A percentile compares a stretch with the other conserved stretches of the same genome.
These are phyloP conservation scores for Saccharomycopsis oosterbeekiorum DNA, from an alignment of 805 yeast genomes.

Conservation along the genomic window DNA sequence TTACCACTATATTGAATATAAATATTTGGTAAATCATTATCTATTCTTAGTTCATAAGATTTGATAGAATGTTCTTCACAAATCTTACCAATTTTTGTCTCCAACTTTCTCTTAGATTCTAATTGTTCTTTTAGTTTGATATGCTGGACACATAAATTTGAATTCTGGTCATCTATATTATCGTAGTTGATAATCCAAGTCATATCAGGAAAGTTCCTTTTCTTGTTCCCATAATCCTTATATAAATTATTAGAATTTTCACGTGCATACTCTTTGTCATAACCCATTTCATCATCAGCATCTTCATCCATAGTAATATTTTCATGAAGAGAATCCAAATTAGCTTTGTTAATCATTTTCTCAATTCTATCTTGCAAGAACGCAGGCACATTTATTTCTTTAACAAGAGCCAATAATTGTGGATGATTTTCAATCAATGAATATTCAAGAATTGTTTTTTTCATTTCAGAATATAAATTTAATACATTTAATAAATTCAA, in stretches of 20 bases:
- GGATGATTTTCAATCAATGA: slow-evolving; percentile 13
- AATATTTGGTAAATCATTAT: slow-evolving; percentile 16
- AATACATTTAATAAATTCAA: slow-evolving; percentile 20
- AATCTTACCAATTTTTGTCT: slow-evolving; percentile 7
- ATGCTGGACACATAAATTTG: slow-evolving; percentile 28
- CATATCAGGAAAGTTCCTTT: slow-evolving; percentile 14
- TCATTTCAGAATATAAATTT: slow-evolving; percentile 58
- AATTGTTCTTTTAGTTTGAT: slow-evolving; percentile 24
- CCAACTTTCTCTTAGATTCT: slow-evolving; percentile 22
- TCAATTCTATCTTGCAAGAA: slow-evolving; percentile 35
- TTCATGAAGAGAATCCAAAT: slow-evolving; percentile 18
- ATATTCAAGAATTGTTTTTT: slow-evolving; percentile 63
- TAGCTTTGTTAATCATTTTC: slow-evolving; percentile 32
- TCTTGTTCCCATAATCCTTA: background rate
- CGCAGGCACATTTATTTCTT: slow-evolving; percentile 30
- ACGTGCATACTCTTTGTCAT: slow-evolving; percentile 9
- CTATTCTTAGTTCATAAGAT: slow-evolving; percentile 15
- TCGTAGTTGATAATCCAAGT: slow-evolving; percentile 29
- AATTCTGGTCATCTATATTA: slow-evolving; percentile 23
- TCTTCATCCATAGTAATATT: slow-evolving; percentile 18
- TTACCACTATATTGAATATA: slow-evolving; percentile 14
- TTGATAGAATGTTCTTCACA: slow-evolving; percentile 5
- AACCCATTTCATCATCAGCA: slow-evolving; percentile 16
- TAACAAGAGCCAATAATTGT: slow-evolving; percentile 17
- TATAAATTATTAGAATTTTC: background rate